Conservation (phyloP, 1,284 basidiomycete genomes). For the Schizopora paradoxa region DNA sequence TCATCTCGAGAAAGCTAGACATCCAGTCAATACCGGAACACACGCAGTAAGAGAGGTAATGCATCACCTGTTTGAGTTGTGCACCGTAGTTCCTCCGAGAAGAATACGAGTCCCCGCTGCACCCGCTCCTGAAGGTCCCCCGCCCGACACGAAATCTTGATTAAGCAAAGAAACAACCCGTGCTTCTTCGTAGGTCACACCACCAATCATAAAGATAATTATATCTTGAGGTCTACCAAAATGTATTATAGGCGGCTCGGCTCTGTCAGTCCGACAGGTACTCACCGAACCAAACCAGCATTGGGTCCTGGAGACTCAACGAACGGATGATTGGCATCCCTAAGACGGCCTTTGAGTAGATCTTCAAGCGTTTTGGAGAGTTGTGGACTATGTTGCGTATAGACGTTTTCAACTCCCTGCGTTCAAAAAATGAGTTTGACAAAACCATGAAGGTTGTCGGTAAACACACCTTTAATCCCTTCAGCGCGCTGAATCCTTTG, state of each 20-base stretch:
- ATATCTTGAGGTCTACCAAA: slow-evolving; percentile 82
- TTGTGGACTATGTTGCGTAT: slow-evolving; percentile 96
- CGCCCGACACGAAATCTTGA: slow-evolving; percentile 53
- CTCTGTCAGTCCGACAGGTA: slow-evolving; percentile 13
- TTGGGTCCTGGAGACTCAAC: slow-evolving; percentile 67
- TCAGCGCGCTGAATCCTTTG: slow-evolving; percentile 90
- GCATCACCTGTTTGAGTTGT: slow-evolving; percentile 82
- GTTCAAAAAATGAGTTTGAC: slow-evolving; percentile 6
- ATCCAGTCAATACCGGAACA: slow-evolving; percentile 14
- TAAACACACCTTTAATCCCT: slow-evolving; percentile 78
- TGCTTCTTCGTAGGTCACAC: slow-evolving; percentile 92
- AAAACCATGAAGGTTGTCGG: slow-evolving; percentile 8
- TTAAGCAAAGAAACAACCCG: slow-evolving; percentile 80
- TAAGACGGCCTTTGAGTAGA: slow-evolving; percentile 81
- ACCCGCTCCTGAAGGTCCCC: slow-evolving; percentile 34
- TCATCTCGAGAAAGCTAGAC: slow-evolving; percentile 70
- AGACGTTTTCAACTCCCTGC: slow-evolving; percentile 97
- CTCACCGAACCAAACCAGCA: slow-evolving; percentile 62
- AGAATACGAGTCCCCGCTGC: slow-evolving; percentile 64
- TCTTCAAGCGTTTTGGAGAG: slow-evolving; percentile 89
- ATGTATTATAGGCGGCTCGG: background rate
- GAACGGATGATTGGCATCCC: slow-evolving; percentile 90
- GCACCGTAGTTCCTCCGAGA: slow-evolving; percentile 88
- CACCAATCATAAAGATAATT: slow-evolving; percentile 92
- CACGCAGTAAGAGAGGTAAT: slow-evolving; percentile 12